These are phyloP conservation scores for Alopecurus myosuroides DNA, from an alignment of 176 grass and related monocot genomes.

Conservation along the genomic window DNA sequence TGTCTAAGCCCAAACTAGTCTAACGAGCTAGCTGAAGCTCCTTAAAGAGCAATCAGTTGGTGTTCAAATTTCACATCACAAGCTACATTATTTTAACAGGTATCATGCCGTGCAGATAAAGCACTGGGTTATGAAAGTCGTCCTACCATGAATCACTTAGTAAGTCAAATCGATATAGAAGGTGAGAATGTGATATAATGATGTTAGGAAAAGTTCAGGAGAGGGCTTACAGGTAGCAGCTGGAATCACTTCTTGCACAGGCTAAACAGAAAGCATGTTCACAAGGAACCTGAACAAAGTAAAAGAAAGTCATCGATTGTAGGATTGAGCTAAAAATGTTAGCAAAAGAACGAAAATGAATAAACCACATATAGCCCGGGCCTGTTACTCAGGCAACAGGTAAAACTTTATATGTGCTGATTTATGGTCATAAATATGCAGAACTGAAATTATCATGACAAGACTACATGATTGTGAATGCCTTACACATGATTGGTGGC, in stretches of 20 bases:
- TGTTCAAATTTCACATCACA: background rate
- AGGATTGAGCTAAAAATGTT: background rate
- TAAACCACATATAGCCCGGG: background rate
- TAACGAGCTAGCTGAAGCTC: slow-evolving; percentile 3
- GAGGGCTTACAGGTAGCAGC: slow-evolving; percentile 89
- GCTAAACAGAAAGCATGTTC: slow-evolving; percentile 94
- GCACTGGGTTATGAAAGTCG: background rate
- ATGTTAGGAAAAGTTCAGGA: background rate
- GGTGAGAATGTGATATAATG: background rate
- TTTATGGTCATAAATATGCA: background rate
- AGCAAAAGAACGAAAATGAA: slow-evolving; percentile 10
- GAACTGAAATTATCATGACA: background rate
- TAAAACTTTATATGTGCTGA: background rate
- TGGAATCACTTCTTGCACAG: slow-evolving; percentile 93
- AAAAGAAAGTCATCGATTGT: background rate
- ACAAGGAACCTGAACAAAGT: slow-evolving; percentile 65
- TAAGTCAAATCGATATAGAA: background rate
- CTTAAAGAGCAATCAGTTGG: background rate
- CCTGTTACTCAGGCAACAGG: background rate
- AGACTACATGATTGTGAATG: background rate
- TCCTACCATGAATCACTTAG: background rate
- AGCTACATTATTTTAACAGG: background rate
- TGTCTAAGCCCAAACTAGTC: background rate
- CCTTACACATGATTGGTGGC: background rate
- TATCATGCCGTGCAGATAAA: background rate